phyloP scores from a whole-genome alignment of 768 basidiomycete genomes.

The Kwoniella pini region DNA sequence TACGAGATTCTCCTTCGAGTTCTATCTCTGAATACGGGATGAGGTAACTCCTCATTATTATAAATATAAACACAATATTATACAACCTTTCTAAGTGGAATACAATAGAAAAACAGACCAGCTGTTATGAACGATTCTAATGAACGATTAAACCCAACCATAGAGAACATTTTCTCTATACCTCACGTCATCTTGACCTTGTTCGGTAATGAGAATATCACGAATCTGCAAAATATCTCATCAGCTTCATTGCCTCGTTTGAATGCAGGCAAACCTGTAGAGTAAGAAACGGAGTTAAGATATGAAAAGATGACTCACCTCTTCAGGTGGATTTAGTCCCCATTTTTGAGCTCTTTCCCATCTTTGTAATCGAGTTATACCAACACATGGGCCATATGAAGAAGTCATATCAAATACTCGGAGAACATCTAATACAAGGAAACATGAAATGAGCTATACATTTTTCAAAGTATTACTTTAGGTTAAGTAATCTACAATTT shows the following conservation, averaged over 20 bases:
- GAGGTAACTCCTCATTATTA: too few species aligned
- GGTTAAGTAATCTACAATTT: too few species aligned
- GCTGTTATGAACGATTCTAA: neutral
- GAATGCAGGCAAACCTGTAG: neutral
- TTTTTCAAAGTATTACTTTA: too few species aligned
- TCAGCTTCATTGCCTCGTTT: neutral
- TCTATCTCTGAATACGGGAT: too few species aligned
- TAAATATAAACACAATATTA: too few species aligned
- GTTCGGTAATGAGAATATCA: slow-evolving; percentile 71
- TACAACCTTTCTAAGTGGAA: neutral
- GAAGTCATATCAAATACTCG: slow-evolving; percentile 53
- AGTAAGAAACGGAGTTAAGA: too few species aligned
- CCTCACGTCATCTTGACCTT: slow-evolving; percentile 62
- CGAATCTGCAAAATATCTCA: slow-evolving; percentile 61
- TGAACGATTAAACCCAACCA: slow-evolving; percentile 44
- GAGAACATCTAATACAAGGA: slow-evolving; percentile 49
- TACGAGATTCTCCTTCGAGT: too few species aligned
- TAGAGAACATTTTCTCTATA: slow-evolving; percentile 69
- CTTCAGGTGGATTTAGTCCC: slow-evolving; percentile 75
- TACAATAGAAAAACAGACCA: neutral
- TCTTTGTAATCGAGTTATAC: slow-evolving; percentile 70
- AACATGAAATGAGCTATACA: too few species aligned
- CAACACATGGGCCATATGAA: slow-evolving; percentile 50
- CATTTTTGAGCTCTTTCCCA: slow-evolving; percentile 82
- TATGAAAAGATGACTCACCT: slow-evolving; percentile 60